phyloP scores from a whole-genome alignment of 2,329 filamentous ascomycete species.

The Kalmusia sp. region DNA sequence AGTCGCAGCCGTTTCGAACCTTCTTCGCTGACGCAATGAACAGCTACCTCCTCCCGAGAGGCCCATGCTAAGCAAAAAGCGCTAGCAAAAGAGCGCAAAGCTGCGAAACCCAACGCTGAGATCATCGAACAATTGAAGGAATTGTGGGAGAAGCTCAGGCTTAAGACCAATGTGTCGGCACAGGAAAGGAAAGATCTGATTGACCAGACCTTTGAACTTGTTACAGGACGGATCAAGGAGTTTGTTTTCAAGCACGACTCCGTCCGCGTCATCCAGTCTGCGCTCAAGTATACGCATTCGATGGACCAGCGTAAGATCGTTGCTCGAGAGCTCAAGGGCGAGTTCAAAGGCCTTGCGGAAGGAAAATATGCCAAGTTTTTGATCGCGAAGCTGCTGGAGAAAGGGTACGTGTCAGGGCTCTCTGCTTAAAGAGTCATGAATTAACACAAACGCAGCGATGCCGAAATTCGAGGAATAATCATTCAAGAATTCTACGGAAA shows the following conservation, averaged over 20 bases:
- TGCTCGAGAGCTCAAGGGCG: slow-evolving; percentile 82
- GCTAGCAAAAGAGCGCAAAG: slow-evolving; percentile 85
- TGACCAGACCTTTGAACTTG: slow-evolving; percentile 87
- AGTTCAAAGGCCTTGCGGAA: slow-evolving; percentile 84
- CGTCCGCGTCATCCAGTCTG: slow-evolving; percentile 94
- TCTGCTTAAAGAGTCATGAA: background rate
- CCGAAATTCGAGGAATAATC: slow-evolving; percentile 85
- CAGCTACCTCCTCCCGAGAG: slow-evolving; percentile 78
- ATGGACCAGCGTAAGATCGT: slow-evolving; percentile 85
- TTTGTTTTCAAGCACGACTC: slow-evolving; percentile 99
- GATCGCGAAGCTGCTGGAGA: slow-evolving; percentile 93
- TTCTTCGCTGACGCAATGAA: slow-evolving; percentile 21
- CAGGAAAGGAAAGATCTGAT: slow-evolving; percentile 89
- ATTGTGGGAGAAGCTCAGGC: slow-evolving; percentile 91
- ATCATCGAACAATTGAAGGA: slow-evolving; percentile 90
- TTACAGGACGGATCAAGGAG: slow-evolving; percentile 89
- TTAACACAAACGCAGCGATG: slow-evolving; percentile 61
- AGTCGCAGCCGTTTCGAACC: background rate
- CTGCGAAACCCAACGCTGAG: slow-evolving; percentile 91
- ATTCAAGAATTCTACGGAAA: slow-evolving; percentile 95
- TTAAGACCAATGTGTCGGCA: slow-evolving; percentile 90
- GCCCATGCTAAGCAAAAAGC: slow-evolving; percentile 93
- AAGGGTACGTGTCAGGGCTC: slow-evolving; percentile 56
- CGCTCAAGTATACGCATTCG: slow-evolving; percentile 87
- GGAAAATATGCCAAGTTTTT: slow-evolving; percentile 98